These are phyloP conservation scores for Phyllostachys edulis DNA, from an alignment of 176 grass and related monocot species.

Conservation along the genomic window DNA sequence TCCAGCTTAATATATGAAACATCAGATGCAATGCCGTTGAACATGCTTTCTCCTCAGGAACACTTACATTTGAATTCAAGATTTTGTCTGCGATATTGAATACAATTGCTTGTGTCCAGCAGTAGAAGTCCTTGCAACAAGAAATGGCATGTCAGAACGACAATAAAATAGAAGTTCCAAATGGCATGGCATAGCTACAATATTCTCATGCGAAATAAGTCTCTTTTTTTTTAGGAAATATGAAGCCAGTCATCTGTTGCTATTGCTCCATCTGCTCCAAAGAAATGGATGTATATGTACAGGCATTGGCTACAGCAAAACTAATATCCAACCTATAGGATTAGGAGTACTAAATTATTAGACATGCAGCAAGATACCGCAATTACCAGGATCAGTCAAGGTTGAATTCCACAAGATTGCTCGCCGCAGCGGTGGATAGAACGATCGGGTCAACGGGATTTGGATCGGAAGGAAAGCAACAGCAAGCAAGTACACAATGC, in stretches of 20 bases:
- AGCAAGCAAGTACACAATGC: conserved; percentile 43
- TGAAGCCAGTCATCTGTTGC: background rate
- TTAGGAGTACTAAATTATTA: background rate
- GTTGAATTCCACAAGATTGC: conserved; percentile 40
- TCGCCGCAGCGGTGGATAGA: background rate
- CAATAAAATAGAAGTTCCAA: conserved; percentile 21
- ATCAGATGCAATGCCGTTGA: conserved; percentile 73
- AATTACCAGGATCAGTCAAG: conserved; percentile 31
- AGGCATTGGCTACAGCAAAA: background rate
- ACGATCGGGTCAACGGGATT: background rate
- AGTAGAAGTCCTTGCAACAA: conserved; percentile 82
- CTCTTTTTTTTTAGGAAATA: background rate
- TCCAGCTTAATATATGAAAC: conserved; percentile 96
- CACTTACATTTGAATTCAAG: conserved; percentile 55
- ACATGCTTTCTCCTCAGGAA: conserved; percentile 75
- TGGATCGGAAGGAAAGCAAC: conserved; percentile 27
- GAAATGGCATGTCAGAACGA: conserved; percentile 34
- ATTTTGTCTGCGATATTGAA: conserved; percentile 66
- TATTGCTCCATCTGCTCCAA: conserved; percentile 7
- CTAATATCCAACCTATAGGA: background rate
- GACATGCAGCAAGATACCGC: background rate
- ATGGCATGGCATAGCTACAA: conserved; percentile 12
- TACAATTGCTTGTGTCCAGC: conserved; percentile 85
- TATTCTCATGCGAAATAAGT: conserved; percentile 3
- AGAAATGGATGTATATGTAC: background rate